These are phyloP conservation scores for Diaporthe destruens DNA, from an alignment of 2,329 filamentous ascomycete species.

Conservation along the genomic window DNA sequence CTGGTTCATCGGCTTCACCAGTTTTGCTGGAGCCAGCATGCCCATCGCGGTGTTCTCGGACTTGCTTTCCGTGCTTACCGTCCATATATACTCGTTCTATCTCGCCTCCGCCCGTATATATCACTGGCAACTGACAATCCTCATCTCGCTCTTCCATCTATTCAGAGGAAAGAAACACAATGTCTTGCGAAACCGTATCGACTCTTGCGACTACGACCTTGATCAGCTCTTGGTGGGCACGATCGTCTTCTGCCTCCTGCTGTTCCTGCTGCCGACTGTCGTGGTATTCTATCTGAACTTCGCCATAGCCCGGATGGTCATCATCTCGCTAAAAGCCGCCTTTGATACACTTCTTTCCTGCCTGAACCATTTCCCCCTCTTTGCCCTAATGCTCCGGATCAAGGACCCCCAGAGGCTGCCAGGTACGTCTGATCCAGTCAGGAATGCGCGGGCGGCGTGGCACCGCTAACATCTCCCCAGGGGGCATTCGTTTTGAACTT, in stretches of 20 bases:
- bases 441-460: conserved; percentile 28
- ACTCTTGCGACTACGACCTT: conserved; percentile 98
- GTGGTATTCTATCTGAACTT: conserved; percentile 98
- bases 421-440: conserved; percentile 61
- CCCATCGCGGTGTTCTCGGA: conserved; percentile 97
- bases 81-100: conserved; percentile 99
- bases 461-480: conserved; percentile 53
- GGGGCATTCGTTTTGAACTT: conserved; percentile 91
- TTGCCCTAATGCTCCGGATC: conserved; percentile 93
- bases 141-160: conserved; percentile 97
- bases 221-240: conserved; percentile 97
- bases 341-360: conserved; percentile 94
- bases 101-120: conserved; percentile 96
- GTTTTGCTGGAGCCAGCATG: conserved; percentile 96
- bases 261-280: conserved; percentile 94
- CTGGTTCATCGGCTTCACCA: conserved; percentile 92
- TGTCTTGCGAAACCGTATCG: conserved; percentile 94
- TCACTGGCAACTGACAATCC: conserved; percentile 97
- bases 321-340: conserved; percentile 90
- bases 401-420: conserved; percentile 93
- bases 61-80: conserved; percentile 87
- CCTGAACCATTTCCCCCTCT: conserved; percentile 96
- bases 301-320: conserved; percentile 91
- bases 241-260: conserved; percentile 94
- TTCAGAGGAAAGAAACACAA: conserved; percentile 99